These are phyloP conservation scores for Fusarium luffae DNA, from an alignment of 2,329 filamentous ascomycete genomes.

Conservation along the genomic window DNA sequence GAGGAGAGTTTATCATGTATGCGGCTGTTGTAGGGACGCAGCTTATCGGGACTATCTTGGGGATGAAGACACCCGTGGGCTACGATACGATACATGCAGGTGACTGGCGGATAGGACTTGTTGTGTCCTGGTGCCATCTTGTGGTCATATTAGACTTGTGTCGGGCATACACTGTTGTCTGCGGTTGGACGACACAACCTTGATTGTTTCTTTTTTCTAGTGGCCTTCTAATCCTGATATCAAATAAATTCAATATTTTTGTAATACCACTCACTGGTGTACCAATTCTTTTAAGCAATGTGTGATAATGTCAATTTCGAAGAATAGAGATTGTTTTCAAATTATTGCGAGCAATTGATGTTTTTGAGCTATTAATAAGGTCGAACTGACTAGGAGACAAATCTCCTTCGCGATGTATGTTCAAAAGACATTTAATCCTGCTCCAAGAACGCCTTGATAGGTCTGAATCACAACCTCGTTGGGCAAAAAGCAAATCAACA, in stretches of 20 bases:
- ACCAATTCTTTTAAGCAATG: not conserved
- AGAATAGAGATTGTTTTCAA: not conserved
- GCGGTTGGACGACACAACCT: conserved; percentile 46
- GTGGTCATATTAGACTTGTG: conserved; percentile 38
- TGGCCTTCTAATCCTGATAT: conserved; percentile 74
- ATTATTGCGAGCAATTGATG: not conserved
- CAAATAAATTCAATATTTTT: conserved; percentile 58
- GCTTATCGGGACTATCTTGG: conserved; percentile 35
- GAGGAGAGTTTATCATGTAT: conserved; percentile 27
- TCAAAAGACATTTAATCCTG: not conserved
- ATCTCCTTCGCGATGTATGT: not conserved
- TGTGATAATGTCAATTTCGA: not conserved
- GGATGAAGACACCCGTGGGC: conserved; percentile 37
- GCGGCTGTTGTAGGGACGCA: conserved; percentile 39
- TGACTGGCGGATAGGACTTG: conserved; percentile 32
- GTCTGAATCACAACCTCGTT: not conserved
- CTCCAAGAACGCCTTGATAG: not conserved
- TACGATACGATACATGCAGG: conserved; percentile 36
- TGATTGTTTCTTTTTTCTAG: conserved; percentile 62
- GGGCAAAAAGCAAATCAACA: conserved; percentile 9
- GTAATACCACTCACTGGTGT: conserved; percentile 19
- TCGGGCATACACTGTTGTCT: conserved; percentile 45
- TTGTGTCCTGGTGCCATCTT: conserved; percentile 28
- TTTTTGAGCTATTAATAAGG: not conserved
- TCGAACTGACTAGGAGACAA: not conserved